A percentile compares a stretch with the other conserved stretches of the same genome.
Conservation (phyloP, 2,329 filamentous ascomycete species). For the Epichloe uncinata region DNA sequence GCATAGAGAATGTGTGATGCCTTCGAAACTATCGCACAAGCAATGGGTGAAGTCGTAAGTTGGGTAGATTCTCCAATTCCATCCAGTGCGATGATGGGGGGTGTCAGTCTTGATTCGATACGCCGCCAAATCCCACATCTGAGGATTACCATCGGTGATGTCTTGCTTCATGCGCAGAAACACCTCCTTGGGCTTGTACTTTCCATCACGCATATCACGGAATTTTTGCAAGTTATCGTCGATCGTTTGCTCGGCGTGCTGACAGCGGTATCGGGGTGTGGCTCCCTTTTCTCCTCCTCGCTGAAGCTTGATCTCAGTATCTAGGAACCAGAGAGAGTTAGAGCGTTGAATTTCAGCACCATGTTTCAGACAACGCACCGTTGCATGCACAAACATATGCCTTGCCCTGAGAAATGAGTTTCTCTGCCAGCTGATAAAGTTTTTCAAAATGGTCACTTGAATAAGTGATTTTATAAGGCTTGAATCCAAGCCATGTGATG, state of each 20-base stretch:
- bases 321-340: constrained; percentile 15
- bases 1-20: constrained; percentile 83
- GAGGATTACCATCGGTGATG: constrained; percentile 70
- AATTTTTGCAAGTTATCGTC: constrained; percentile 75
- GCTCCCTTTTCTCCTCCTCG: constrained; percentile 62
- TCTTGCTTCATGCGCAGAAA: constrained; percentile 90
- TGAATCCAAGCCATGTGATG: constrained; percentile 61
- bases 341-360: not conserved
- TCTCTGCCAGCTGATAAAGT: constrained; percentile 73
- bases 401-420: constrained; percentile 55
- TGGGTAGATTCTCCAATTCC: constrained; percentile 85
- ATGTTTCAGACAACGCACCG: constrained; percentile 35
- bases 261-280: constrained; percentile 62
- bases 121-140: constrained; percentile 93
- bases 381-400: constrained; percentile 78
- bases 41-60: constrained; percentile 91
- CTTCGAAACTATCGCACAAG: constrained; percentile 83
- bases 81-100: constrained; percentile 66
- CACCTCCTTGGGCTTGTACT: constrained; percentile 74
- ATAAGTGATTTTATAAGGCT: constrained; percentile 49
- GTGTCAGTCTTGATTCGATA: constrained; percentile 66
- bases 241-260: constrained; percentile 59
- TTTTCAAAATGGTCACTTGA: constrained; percentile 77
- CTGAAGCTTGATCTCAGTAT: constrained; percentile 74
- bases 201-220: constrained; percentile 78